Conservation (phyloP, 164 flowering plant genomes). For the Aristolochia contorta region DNA sequence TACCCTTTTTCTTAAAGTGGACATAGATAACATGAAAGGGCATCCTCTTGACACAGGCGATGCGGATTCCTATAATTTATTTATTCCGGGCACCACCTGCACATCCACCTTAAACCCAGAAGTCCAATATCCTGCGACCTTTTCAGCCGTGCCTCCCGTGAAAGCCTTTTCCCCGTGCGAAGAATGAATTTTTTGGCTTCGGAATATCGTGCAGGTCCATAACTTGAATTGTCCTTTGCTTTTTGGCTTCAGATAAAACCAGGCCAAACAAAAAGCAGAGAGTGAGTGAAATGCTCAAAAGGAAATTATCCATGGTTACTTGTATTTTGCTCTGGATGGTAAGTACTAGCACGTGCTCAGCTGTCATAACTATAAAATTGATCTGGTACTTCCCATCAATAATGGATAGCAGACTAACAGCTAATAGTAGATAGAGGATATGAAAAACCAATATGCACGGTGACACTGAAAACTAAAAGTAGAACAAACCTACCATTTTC, state of each 20-base stretch:
- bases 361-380: no score
- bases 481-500: conserved; percentile 55
- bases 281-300: background rate
- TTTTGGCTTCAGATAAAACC: conserved; percentile 56
- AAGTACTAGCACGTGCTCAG: no score
- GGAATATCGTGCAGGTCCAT: conserved; percentile 93
- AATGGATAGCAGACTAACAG: no score
- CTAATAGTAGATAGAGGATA: no score
- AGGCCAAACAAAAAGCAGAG: background rate
- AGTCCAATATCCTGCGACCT: no score
- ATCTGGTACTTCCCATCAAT: no score
- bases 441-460: no score
- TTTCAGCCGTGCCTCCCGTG: conserved; percentile 68
- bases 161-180: conserved; percentile 68
- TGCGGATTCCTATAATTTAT: conserved; percentile 16
- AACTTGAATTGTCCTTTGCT: conserved; percentile 89
- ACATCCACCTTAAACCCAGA: background rate
- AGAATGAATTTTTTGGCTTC: conserved; percentile 73
- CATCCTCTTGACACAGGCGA: conserved; percentile 22
- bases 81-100: background rate
- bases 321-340: no score
- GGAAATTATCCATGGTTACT: no score
- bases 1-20: conserved; percentile 11
- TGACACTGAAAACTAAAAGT: background rate
- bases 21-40: conserved; percentile 14